phyloP scores from a whole-genome alignment of 2,329 filamentous ascomycete species.

The Aspergillus oerlinghausenensis region DNA sequence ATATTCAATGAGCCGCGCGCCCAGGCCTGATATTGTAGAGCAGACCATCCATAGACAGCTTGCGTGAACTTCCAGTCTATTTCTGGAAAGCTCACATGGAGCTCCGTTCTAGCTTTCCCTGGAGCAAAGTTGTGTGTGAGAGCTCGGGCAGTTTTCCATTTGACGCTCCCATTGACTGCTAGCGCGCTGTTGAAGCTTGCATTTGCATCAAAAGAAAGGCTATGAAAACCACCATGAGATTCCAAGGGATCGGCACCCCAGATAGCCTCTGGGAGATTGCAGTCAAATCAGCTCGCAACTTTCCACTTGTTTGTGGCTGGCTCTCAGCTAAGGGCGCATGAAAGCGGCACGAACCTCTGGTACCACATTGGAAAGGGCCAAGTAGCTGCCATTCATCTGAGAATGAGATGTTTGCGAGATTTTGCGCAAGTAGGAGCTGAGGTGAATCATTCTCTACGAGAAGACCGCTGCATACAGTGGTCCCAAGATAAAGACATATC shows the following conservation, averaged over 20 bases:
- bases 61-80: slow-evolving; percentile 53
- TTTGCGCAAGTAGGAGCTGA: slow-evolving; percentile 4
- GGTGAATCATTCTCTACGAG: neutral
- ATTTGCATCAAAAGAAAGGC: slow-evolving; percentile 39
- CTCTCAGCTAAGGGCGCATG: neutral
- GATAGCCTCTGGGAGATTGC: slow-evolving; percentile 43
- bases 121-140: slow-evolving; percentile 22
- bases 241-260: slow-evolving; percentile 59
- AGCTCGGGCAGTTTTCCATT: slow-evolving; percentile 44
- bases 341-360: slow-evolving; percentile 45
- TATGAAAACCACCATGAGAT: slow-evolving; percentile 48
- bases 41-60: slow-evolving; percentile 55
- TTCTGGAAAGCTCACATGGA: slow-evolving; percentile 46
- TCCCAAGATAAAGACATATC: neutral
- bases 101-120: slow-evolving; percentile 30
- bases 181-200: slow-evolving; percentile 49
- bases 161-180: slow-evolving; percentile 46
- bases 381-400: slow-evolving; percentile 47
- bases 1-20: slow-evolving; percentile 47
- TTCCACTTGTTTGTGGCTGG: neutral
- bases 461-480: neutral
- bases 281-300: slow-evolving; percentile 1
- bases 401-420: slow-evolving; percentile 13
- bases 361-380: slow-evolving; percentile 56
- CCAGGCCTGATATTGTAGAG: slow-evolving; percentile 57